phyloP scores from a whole-genome alignment of 345 rosid genomes.

The Citrus glauca region DNA sequence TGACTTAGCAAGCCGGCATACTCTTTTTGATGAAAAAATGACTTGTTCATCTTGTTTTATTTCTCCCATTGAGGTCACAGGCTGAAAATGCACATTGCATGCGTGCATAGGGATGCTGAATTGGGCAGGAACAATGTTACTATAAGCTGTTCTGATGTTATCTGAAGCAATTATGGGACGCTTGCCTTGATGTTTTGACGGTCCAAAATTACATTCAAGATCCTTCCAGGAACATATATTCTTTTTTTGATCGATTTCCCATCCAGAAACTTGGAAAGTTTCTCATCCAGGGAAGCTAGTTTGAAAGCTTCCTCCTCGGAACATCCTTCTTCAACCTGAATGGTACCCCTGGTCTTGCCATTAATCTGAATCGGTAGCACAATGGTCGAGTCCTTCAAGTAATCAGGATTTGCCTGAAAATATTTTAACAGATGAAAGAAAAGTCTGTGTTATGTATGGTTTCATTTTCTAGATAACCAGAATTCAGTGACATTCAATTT shows the following conservation, averaged over 20 bases:
- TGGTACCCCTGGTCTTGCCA: constrained; percentile 94
- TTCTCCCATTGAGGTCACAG: not conserved
- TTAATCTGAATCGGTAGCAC: constrained; percentile 89
- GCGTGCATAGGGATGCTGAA: not conserved
- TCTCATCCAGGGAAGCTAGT: constrained; percentile 60
- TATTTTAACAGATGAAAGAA: not conserved
- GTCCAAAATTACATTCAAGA: constrained; percentile 76
- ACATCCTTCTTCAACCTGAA: constrained; percentile 80
- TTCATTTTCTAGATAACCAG: not conserved
- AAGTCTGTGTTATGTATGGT: not conserved
- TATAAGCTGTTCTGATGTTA: not conserved
- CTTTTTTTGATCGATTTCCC: constrained; percentile 65
- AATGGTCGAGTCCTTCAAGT: constrained; percentile 61
- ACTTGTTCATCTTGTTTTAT: not conserved
- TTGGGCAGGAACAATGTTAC: not conserved
- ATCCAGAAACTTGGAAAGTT: constrained; percentile 56
- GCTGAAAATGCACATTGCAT: not conserved
- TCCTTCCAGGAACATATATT: constrained; percentile 83
- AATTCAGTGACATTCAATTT: not conserved
- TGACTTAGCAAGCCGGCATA: no score
- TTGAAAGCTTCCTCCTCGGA: constrained; percentile 78
- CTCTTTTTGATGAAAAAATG: not conserved
- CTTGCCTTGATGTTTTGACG: constrained; percentile 53
- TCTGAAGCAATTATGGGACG: not conserved
- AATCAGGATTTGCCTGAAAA: constrained; percentile 67